A percentile compares a stretch with the other conserved stretches of the same genome.
Conservation (phyloP, 129 eudicot genomes). For the Calendula officinalis region DNA sequence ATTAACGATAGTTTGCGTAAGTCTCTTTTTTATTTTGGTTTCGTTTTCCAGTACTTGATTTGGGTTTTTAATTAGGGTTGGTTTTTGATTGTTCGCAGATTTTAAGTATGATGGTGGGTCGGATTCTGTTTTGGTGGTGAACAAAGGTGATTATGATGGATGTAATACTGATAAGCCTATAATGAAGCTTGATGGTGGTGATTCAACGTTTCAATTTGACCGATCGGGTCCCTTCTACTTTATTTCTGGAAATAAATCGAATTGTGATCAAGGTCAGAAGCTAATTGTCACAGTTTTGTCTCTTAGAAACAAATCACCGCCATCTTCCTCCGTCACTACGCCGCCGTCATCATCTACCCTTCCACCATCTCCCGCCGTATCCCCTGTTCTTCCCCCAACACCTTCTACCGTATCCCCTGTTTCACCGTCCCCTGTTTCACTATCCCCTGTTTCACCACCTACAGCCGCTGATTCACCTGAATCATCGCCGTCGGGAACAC, state of each 20-base stretch:
- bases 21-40: background rate
- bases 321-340: conserved; percentile 22
- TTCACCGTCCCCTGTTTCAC: conserved; percentile 13
- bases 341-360: conserved; percentile 27
- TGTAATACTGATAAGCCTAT: conserved; percentile 52
- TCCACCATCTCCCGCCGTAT: conserved; percentile 21
- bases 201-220: conserved; percentile 45
- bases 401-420: conserved; percentile 5
- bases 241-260: conserved; percentile 57
- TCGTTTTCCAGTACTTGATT: background rate
- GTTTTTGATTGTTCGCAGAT: conserved; percentile 36
- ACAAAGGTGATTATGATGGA: conserved; percentile 45
- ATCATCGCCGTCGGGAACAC: conserved; percentile 11
- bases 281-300: conserved; percentile 52
- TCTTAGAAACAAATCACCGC: conserved; percentile 27
- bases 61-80: no score
- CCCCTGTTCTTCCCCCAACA: conserved; percentile 10
- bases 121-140: conserved; percentile 75
- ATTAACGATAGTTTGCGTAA: conserved; percentile 38
- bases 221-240: conserved; percentile 72
- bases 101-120: conserved; percentile 53
- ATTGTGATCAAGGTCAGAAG: conserved; percentile 66
- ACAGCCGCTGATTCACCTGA: conserved; percentile 2
- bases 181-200: conserved; percentile 44
- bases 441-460: conserved; percentile 17